A percentile compares a stretch with the other conserved stretches of the same genome.
phyloP scores from a whole-genome alignment of 2,329 filamentous ascomycete genomes.

The Paraphoma chrysanthemicola region DNA sequence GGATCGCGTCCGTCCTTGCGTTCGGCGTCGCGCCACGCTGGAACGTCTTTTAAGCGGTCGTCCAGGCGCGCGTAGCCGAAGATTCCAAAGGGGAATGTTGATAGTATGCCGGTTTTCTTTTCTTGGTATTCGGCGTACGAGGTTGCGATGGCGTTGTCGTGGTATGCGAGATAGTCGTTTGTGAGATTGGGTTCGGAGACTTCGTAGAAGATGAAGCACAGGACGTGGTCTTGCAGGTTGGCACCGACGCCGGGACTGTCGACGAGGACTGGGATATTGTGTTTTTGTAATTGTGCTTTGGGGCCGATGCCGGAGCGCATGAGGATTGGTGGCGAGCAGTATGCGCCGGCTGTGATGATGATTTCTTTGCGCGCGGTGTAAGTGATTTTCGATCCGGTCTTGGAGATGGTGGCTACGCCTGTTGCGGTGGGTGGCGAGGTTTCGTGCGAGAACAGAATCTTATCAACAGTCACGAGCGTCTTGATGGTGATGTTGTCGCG shows the following conservation, averaged over 20 bases:
- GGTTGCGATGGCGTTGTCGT: constrained; percentile 58
- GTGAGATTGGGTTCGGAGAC: constrained; percentile 62
- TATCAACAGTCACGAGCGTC: constrained; percentile 46
- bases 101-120: constrained; percentile 64
- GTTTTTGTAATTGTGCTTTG: constrained; percentile 56
- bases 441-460: constrained; percentile 55
- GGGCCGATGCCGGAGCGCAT: constrained; percentile 67
- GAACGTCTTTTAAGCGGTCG: constrained; percentile 62
- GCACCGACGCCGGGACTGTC: constrained; percentile 68
- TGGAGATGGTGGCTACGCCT: constrained; percentile 53
- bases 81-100: constrained; percentile 68
- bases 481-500: constrained; percentile 46
- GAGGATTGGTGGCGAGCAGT: constrained; percentile 48
- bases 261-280: constrained; percentile 60
- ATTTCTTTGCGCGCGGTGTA: constrained; percentile 46
- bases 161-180: constrained; percentile 64
- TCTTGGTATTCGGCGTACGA: constrained; percentile 65
- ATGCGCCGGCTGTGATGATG: constrained; percentile 41
- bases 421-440: constrained; percentile 51
- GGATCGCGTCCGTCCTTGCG: constrained; percentile 60
- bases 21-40: constrained; percentile 61
- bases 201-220: constrained; percentile 66
- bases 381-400: constrained; percentile 47
- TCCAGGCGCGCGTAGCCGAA: constrained; percentile 70
- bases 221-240: constrained; percentile 69